Evolutionary conservation across 768 basidiomycete genomes (phyloP), one percentile per base, ranked within the genome.

Genomic region (Hirschioporus abietinus): DNA sequence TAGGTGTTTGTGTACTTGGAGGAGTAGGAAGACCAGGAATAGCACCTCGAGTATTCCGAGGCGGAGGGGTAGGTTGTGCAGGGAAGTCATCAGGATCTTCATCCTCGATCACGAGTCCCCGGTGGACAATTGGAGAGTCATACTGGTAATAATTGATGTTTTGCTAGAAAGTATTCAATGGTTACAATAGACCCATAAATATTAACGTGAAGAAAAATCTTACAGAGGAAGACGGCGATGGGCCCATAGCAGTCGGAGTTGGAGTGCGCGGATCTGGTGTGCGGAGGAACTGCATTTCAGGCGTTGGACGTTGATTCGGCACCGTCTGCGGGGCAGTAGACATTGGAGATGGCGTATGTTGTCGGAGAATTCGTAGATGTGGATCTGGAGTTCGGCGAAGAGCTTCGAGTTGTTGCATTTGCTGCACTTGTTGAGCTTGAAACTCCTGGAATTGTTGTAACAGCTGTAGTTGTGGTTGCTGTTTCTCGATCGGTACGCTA

Each of bases 51-150:
- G 20, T 10, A 20, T 52, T 52, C 35, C 72, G 73, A 35, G 74
- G 76, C 35, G 76, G 76, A 27, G 80, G 78, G 35, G 80, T 80
- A 59, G 71, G 60, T 20, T 72, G 69, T 15, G 72, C 74, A 0
- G 68, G 68, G 15, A 80, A 77, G 65, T 89, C 88, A 52, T 91
- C 42, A 20, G 42, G 42, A 52, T 52, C 89, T 58, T 89, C 87
- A 65, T 89, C 87, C 73, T 89, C 90, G 57, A 92, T 81, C 0
- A 91, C 78, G 26, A 89, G 82, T 72, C 89, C 88, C 76, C 69
- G 88, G 78, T 34, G 25, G 3, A 25, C 30, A 12, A 61, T 25
- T 25, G 30, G 60, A 61, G 25, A 25, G 60, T 61, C 60, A 24
- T 61, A 61, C 20, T 61, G 25, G 20, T 52, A 52, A 10, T 52